Evolutionary conservation across 2,329 filamentous ascomycete species (phyloP).

Genomic region (Domatiomyces globalis): DNA sequence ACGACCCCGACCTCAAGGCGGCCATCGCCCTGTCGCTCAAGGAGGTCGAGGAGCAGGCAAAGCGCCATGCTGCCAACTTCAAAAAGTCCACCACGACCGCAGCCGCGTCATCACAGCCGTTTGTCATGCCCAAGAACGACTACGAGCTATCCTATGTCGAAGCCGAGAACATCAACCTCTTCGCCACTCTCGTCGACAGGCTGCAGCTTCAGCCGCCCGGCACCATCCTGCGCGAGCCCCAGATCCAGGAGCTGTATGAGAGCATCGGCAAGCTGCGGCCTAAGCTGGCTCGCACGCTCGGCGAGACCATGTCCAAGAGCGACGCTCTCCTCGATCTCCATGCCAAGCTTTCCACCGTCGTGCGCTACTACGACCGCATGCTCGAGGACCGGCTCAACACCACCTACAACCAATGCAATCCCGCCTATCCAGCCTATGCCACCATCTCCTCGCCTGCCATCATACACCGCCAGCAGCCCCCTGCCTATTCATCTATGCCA

Average conservation of each 20-base stretch:
- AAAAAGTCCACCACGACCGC: slow-evolving; percentile 54
- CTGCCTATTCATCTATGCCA: slow-evolving; percentile 44
- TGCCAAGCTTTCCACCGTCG: slow-evolving; percentile 86
- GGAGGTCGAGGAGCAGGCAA: slow-evolving; percentile 98
- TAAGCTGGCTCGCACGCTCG: slow-evolving; percentile 87
- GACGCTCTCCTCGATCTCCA: slow-evolving; percentile 89
- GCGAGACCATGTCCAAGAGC: slow-evolving; percentile 99
- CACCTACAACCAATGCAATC: slow-evolving; percentile 58
- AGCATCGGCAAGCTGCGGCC: slow-evolving; percentile 87
- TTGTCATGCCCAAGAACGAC: slow-evolving; percentile 64
- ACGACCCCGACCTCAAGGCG: slow-evolving; percentile 83
- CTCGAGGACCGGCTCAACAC: slow-evolving; percentile 86
- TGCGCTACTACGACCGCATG: slow-evolving; percentile 92
- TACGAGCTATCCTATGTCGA: slow-evolving; percentile 89
- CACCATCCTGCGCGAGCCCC: slow-evolving; percentile 89
- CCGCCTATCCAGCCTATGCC: slow-evolving; percentile 40
- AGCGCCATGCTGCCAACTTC: slow-evolving; percentile 67
- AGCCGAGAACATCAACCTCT: slow-evolving; percentile 94
- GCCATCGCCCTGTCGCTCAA: slow-evolving; percentile 88
- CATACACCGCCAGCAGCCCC: slow-evolving; percentile 36
- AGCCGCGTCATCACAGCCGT: slow-evolving; percentile 34
- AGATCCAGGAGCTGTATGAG: slow-evolving; percentile 96
- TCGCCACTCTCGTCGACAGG: slow-evolving; percentile 83
- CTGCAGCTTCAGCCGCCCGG: slow-evolving; percentile 89
- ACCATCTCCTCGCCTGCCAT: slow-evolving; percentile 31